Evolutionary conservation across 2,329 filamentous ascomycete species (phyloP), one percentile per base, ranked within the genome.

Genomic region (Lecanosticta acicola): DNA sequence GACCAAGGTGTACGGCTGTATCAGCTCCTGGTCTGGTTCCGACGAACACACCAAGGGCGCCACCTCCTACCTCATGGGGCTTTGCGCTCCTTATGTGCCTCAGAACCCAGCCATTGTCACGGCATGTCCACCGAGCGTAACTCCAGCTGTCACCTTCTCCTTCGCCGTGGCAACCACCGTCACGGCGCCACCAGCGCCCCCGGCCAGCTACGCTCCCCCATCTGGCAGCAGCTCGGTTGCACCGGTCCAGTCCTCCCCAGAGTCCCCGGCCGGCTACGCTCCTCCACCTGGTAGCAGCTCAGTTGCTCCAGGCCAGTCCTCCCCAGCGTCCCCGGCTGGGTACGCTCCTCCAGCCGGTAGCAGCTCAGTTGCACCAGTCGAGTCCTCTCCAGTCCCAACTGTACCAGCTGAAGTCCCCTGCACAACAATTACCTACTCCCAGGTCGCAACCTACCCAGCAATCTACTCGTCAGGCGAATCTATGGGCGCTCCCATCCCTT

Each of bases 51-150:
- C 91, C 58, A 74, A 80, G 44, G 71, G 81, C 58, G 87, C 88
- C 50, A 77, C 93, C 49, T 78, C 79, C 60, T 95, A 87, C 80
- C 84, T 96, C 75, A 84, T 90, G 68, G 90, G 90, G 66, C 87
- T 97, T 70, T 97, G 91, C 73, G 88, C 85, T 47, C 71, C 77
- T 43, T 83, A 84, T 68, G 77, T 87, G 29, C 73, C 77, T 13
- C 59, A 78, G 64, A 95, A 96, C 78, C 88, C 90, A n/a, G 86
- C 77, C 54, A 86, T 97, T 60, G 79, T 87, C 62, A 94, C 85
- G 40, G 81, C 79, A 53, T 81, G 87, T 57, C 80, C 85, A 18
- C 65, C 67, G 1, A 76, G 75, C 45, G 77, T 83, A 67, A 73
- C 70, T 4, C 66, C 76, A n/a, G 63, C 64, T 20, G 68, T 69